Conservation (phyloP, 176 grass and related monocot genomes). For the Bonia amplexicaulis region DNA sequence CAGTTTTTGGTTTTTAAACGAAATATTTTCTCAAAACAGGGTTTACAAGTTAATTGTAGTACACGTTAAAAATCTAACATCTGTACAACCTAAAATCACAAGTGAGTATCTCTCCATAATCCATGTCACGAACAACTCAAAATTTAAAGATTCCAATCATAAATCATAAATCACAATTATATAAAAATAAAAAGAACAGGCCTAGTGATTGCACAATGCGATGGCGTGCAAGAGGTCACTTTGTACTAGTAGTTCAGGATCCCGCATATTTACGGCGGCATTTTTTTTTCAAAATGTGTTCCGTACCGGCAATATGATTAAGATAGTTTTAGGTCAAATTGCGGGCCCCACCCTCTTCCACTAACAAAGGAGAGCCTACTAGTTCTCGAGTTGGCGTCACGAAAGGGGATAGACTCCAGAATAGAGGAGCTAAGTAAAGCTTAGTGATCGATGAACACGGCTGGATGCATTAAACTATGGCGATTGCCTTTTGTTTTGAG, state of each 20-base stretch:
- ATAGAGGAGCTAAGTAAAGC: neutral
- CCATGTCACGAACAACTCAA: fast-evolving
- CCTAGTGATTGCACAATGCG: too few relatives aligned
- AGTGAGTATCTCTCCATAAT: fast-evolving
- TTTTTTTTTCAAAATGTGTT: neutral
- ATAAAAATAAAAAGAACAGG: too few relatives aligned
- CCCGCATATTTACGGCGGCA: too few relatives aligned
- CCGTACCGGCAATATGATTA: slow-evolving; percentile 29
- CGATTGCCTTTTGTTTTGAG: neutral
- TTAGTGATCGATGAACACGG: neutral
- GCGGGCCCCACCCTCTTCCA: neutral
- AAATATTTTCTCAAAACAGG: too few relatives aligned
- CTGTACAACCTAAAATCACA: too few relatives aligned
- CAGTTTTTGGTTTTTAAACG: too few relatives aligned
- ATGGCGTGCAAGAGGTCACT: too few relatives aligned
- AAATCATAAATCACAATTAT: too few relatives aligned
- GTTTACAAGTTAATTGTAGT: too few relatives aligned
- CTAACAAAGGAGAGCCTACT: neutral
- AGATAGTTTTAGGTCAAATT: slow-evolving; percentile 30
- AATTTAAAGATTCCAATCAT: too few relatives aligned
- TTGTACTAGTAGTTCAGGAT: too few relatives aligned
- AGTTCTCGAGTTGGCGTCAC: neutral
- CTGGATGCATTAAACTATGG: neutral
- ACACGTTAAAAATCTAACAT: too few relatives aligned
- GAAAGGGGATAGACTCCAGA: neutral